A percentile compares a stretch with the other conserved stretches of the same genome.
phyloP scores from a whole-genome alignment of 495 filamentous ascomycete species.

The Hypomontagnella monticulosa region DNA sequence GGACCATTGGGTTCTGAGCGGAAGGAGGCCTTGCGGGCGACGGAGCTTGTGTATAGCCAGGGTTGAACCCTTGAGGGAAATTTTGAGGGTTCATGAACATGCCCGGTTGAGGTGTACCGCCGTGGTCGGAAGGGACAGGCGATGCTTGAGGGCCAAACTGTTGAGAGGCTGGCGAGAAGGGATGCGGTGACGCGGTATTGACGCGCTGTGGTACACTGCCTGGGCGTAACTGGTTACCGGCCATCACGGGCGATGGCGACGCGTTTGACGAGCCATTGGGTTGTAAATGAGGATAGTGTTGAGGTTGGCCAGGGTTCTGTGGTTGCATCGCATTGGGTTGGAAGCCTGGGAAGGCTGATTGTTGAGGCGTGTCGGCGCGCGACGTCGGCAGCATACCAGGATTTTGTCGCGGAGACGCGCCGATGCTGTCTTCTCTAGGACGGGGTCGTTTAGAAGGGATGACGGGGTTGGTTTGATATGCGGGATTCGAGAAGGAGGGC shows the following conservation, averaged over 20 bases:
- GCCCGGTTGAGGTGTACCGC: constrained; percentile 76
- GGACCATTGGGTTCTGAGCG: constrained; percentile 56
- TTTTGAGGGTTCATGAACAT: constrained; percentile 67
- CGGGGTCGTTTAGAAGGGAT: constrained; percentile 88
- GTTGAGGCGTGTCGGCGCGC: constrained; percentile 91
- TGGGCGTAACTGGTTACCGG: constrained; percentile 72
- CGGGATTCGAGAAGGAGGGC: constrained; percentile 73
- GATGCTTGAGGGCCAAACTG: constrained; percentile 81
- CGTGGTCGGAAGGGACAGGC: constrained; percentile 79
- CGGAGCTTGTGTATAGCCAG: constrained; percentile 62
- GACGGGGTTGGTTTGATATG: constrained; percentile 81
- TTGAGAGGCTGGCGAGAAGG: constrained; percentile 83
- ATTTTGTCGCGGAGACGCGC: constrained; percentile 81
- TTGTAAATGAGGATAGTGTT: constrained; percentile 83
- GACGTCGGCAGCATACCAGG: constrained; percentile 79
- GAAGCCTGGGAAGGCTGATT: constrained; percentile 69
- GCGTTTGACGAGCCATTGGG: constrained; percentile 82
- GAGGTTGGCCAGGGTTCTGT: constrained; percentile 68
- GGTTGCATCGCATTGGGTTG: constrained; percentile 65
- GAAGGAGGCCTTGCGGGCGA: constrained; percentile 61
- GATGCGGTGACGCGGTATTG: constrained; percentile 89
- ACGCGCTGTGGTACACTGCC: constrained; percentile 78
- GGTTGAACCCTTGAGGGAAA: constrained; percentile 67
- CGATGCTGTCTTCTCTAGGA: constrained; percentile 82
- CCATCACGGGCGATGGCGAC: constrained; percentile 85